Conservation (phyloP, 768 basidiomycete genomes). For the Russula sp. region DNA sequence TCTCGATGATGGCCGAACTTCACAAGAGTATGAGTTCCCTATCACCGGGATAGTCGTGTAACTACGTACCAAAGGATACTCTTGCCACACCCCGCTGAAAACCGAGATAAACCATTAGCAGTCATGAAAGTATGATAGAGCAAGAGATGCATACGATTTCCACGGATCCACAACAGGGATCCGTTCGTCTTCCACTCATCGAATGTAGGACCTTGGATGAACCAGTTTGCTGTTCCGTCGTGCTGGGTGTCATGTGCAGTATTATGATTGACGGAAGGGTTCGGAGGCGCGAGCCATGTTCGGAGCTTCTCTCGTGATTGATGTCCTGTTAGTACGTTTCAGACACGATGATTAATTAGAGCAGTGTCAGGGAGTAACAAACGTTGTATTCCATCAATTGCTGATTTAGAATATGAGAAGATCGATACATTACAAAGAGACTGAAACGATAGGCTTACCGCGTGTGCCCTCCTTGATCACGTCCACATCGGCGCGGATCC, state of each 20-base stretch:
- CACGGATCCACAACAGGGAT: conserved; percentile 10
- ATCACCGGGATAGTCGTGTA: background rate
- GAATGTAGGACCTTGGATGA: background rate
- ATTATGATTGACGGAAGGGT: conserved; percentile 21
- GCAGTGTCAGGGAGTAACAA: background rate
- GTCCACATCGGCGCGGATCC: background rate
- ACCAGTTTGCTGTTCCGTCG: conserved; percentile 5
- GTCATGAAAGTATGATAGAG: no score
- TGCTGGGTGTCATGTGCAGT: background rate
- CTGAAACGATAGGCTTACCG: background rate
- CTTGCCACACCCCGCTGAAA: conserved; percentile 7
- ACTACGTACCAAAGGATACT: conserved; percentile 8
- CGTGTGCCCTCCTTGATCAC: background rate
- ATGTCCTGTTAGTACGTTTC: background rate
- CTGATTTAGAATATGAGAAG: background rate
- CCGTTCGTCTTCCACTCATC: conserved; percentile 2
- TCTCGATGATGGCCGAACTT: conserved; percentile 1
- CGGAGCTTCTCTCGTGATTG: background rate
- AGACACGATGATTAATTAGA: background rate
- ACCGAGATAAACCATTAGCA: background rate
- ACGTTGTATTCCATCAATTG: background rate
- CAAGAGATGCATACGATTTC: background rate
- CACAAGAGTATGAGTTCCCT: background rate
- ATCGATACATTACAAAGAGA: background rate
- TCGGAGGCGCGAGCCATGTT: conserved; percentile 14